Percentiles rank a stretch among this genome's conserved stretches.
Evolutionary conservation across 116 monocot genomes (phyloP).

Genomic region (Thalassia testudinum): DNA sequence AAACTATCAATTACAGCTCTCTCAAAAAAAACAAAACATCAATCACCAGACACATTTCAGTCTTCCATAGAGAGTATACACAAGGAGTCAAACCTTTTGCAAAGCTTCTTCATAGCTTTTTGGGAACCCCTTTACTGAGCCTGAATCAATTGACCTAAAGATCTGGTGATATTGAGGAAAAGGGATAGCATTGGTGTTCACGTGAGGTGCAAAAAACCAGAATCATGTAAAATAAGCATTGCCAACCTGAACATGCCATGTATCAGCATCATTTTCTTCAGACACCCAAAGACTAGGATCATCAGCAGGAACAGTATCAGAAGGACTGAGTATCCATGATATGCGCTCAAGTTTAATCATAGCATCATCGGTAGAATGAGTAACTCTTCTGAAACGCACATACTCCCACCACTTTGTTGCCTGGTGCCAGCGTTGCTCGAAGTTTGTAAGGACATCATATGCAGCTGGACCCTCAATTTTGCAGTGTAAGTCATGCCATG

Average conservation of each 20-base stretch:
- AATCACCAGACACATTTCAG: too few relatives aligned
- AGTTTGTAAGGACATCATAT: slow-evolving; percentile 76
- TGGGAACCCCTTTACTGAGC: slow-evolving; percentile 83
- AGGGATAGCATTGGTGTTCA: not conserved
- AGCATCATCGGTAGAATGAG: slow-evolving; percentile 53
- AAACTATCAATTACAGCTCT: too few relatives aligned
- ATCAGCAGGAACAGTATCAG: slow-evolving; percentile 23
- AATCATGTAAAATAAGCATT: not conserved
- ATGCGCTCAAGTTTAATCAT: slow-evolving; percentile 77
- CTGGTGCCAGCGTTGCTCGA: slow-evolving; percentile 86
- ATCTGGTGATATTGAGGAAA: slow-evolving; percentile 26
- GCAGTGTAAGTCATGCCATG: slow-evolving; percentile 96
- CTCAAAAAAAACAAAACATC: too few relatives aligned
- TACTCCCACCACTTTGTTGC: slow-evolving; percentile 51
- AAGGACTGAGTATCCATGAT: slow-evolving; percentile 78
- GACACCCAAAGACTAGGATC: slow-evolving; percentile 45
- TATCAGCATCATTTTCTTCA: slow-evolving; percentile 37
- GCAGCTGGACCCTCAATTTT: slow-evolving; percentile 90
- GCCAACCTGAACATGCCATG: slow-evolving; percentile 77
- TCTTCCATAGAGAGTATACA: too few relatives aligned
- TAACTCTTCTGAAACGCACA: slow-evolving; percentile 19
- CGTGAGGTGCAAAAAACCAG: not conserved
- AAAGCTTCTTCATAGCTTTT: slow-evolving; percentile 24
- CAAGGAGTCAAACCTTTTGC: slow-evolving; percentile 29
- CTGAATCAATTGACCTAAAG: slow-evolving; percentile 85